Evolutionary conservation across 2,329 filamentous ascomycete species (phyloP).

Genomic region (Penicillium palitans): DNA sequence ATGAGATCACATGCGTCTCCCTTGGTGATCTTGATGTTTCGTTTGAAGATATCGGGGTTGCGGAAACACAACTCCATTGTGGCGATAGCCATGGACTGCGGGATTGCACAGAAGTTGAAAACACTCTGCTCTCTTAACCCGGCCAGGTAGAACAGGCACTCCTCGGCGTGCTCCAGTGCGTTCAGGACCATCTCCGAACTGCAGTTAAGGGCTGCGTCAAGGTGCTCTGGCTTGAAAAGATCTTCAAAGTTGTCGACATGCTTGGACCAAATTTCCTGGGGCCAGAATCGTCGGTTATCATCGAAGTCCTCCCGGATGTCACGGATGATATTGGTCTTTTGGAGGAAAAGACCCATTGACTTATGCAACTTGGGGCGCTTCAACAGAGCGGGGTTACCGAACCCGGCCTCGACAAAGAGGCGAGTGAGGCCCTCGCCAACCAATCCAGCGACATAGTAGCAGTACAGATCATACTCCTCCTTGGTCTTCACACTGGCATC

Average conservation of each 20-base stretch:
- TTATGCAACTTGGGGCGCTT: slow-evolving; percentile 79
- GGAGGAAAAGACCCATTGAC: slow-evolving; percentile 95
- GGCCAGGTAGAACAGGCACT: slow-evolving; percentile 97
- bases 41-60: slow-evolving; percentile 81
- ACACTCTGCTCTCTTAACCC: slow-evolving; percentile 93
- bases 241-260: slow-evolving; percentile 88
- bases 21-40: slow-evolving; percentile 95
- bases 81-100: slow-evolving; percentile 95
- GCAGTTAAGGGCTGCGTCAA: slow-evolving; percentile 76
- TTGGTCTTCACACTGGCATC: slow-evolving; percentile 77
- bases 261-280: slow-evolving; percentile 95
- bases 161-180: slow-evolving; percentile 80
- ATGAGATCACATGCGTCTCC: slow-evolving; percentile 89
- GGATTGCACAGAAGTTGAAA: slow-evolving; percentile 98
- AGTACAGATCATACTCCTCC: slow-evolving; percentile 92
- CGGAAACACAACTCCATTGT: slow-evolving; percentile 90
- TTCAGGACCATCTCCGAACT: slow-evolving; percentile 93
- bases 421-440: slow-evolving; percentile 91
- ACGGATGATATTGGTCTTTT: slow-evolving; percentile 98
- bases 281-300: slow-evolving; percentile 90
- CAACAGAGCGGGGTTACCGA: slow-evolving; percentile 82
- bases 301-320: slow-evolving; percentile 88
- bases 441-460: slow-evolving; percentile 97
- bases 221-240: slow-evolving; percentile 78
- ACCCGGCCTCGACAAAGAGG: slow-evolving; percentile 81